Conservation (phyloP, 208 protist species). For the Porcisia deanei region DNA sequence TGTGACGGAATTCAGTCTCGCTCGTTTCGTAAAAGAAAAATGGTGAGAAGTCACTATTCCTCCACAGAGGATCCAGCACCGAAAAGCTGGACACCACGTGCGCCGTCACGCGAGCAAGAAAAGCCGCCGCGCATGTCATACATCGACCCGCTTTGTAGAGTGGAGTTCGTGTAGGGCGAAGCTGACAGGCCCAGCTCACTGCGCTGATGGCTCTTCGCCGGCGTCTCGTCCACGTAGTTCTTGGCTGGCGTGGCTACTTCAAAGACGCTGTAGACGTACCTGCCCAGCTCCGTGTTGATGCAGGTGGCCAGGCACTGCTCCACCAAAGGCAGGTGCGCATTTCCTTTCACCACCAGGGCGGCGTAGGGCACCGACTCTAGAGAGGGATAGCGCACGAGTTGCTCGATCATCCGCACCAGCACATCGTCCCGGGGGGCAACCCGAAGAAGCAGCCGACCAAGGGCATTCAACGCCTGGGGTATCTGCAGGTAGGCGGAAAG, state of each 20-base stretch:
- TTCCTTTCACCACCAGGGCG: constrained; percentile 33
- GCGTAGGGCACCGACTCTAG: constrained; percentile 29
- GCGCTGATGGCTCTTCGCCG: constrained; percentile 35
- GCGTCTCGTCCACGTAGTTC: constrained; percentile 50
- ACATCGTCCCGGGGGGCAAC: constrained; percentile 36
- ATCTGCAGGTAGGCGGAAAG: constrained; percentile 26
- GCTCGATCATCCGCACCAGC: constrained; percentile 40
- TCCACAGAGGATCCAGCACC: constrained; percentile 31
- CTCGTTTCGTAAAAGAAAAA: background rate
- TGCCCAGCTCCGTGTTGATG: constrained; percentile 32
- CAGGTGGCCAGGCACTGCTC: constrained; percentile 19
- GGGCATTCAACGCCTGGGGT: constrained; percentile 47
- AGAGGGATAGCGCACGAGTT: constrained; percentile 31
- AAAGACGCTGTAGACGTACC: constrained; percentile 44
- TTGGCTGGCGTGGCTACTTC: constrained; percentile 54
- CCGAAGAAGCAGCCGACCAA: constrained; percentile 71
- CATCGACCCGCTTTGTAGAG: constrained; percentile 33
- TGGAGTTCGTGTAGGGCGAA: constrained; percentile 35
- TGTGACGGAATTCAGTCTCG: background rate
- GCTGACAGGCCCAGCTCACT: constrained; percentile 54
- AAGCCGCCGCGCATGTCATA: constrained; percentile 33
- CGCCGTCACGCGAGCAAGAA: constrained; percentile 27
- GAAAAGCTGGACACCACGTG: constrained; percentile 27
- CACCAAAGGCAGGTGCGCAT: constrained; percentile 21
- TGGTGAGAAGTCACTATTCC: constrained; percentile 6